Conservation (phyloP, 179 eudicot species). For the Beta macrorhiza region DNA sequence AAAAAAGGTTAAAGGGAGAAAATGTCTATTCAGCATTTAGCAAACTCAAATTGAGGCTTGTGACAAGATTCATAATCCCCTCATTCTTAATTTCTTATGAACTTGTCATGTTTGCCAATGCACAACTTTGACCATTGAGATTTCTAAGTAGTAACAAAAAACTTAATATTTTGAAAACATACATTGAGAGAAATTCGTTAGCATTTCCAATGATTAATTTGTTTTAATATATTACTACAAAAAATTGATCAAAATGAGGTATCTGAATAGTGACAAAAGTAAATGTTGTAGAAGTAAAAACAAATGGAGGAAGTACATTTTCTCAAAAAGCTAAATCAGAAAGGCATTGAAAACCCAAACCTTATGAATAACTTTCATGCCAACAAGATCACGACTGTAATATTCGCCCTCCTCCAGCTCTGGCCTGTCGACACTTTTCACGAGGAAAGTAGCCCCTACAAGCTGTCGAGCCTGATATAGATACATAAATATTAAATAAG, state of each 20-base stretch:
- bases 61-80: background rate
- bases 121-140: no score
- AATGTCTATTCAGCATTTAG: background rate
- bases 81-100: no score
- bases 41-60: slow-evolving; percentile 1
- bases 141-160: no score
- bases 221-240: no score
- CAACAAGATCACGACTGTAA: slow-evolving; percentile 87
- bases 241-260: no score
- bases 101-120: no score
- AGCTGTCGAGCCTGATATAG: slow-evolving; percentile 67
- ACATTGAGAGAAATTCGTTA: no score
- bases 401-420: slow-evolving; percentile 86
- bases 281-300: no score
- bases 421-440: slow-evolving; percentile 68
- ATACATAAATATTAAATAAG: background rate
- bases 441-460: slow-evolving; percentile 77
- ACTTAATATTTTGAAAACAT: no score
- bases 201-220: no score
- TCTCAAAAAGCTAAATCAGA: background rate
- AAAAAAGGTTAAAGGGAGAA: background rate
- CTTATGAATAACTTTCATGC: slow-evolving; percentile 84
- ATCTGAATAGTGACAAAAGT: no score
- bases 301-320: no score
- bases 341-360: slow-evolving; percentile 35